Evolutionary conservation across 2,329 filamentous ascomycete genomes (phyloP), one percentile per base, ranked within the genome.

Genomic region (Fusarium sp.): DNA sequence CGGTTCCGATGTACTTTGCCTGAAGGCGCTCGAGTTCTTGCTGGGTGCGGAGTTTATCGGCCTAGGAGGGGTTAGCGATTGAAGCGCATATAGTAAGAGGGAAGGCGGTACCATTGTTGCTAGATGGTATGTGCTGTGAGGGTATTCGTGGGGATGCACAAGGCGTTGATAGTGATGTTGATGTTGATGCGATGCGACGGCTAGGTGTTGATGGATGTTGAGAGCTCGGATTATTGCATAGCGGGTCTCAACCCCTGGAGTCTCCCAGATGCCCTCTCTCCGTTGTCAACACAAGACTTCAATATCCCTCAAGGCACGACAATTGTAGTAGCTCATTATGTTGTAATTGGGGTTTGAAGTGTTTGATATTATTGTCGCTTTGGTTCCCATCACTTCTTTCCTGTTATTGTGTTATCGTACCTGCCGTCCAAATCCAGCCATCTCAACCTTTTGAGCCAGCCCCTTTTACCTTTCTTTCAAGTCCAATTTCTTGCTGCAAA

Each of bases 21-120:
- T 99, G 96, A 20, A 98, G 93, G 74, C 95, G 93, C 85, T 99
- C 96, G 81, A 99, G 95, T 84, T 99, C 96, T 85, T 99, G 96
- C 79, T 98, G 94, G 11, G 94, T 96, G 82, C 96, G 95, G 75
- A 99, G 93, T 86, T 99, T 99, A 87, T 99, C 96, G 84, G 96
- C 96, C 96, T 92, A 57, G 9, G 7, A 20, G 29, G 11, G n/a
- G 66, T 77, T 56, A 74, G 69, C 14, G 2, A 31, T 5, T 24
- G 20, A 24, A 34, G 20, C 42, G 37, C 38, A 14, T 3, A 14
- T 18, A 6, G 1, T 2, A 14, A 16, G 13, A 5, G 3, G 7
- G 6, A 22, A 27, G 3, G 7, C 54, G 27, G 35, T 70, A 81
- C 80, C 80, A 82, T 82, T 64, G 27, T 60, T 52, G 60, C 18